These are phyloP conservation scores for Fusarium pininemorale DNA, from an alignment of 2,329 filamentous ascomycete genomes.

Conservation along the genomic window DNA sequence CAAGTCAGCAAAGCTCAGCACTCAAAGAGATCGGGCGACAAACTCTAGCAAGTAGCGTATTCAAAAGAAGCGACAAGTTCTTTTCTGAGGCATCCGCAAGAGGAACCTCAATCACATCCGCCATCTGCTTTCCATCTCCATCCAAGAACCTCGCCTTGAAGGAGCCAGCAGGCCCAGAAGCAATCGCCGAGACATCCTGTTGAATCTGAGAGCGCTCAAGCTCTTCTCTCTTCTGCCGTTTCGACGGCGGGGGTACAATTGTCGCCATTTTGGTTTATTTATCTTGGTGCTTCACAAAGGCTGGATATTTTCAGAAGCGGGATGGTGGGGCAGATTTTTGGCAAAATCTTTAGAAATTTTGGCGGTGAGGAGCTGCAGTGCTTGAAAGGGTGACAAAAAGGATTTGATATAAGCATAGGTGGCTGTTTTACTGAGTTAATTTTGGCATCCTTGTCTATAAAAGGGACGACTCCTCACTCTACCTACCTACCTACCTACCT, in stretches of 20 bases:
- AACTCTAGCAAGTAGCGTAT: slow-evolving; percentile 82
- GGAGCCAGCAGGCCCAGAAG: slow-evolving; percentile 75
- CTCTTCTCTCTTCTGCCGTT: slow-evolving; percentile 82
- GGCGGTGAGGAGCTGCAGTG: slow-evolving; percentile 43
- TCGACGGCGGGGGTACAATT: slow-evolving; percentile 82
- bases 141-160: slow-evolving; percentile 91
- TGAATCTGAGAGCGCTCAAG: slow-evolving; percentile 77
- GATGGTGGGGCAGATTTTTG: slow-evolving; percentile 44
- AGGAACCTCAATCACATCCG: slow-evolving; percentile 77
- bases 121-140: slow-evolving; percentile 75
- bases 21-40: slow-evolving; percentile 27
- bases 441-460: background rate
- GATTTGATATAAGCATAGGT: background rate
- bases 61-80: slow-evolving; percentile 87
- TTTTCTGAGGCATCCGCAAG: slow-evolving; percentile 87
- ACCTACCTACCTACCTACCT: no score
- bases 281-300: slow-evolving; percentile 4
- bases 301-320: slow-evolving; percentile 17
- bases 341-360: slow-evolving; percentile 46
- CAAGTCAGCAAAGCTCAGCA: background rate
- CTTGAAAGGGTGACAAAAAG: background rate
- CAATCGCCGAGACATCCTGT: slow-evolving; percentile 72
- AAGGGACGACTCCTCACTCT: background rate
- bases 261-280: slow-evolving; percentile 72
- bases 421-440: background rate